Evolutionary conservation across 768 basidiomycete species (phyloP).

Genomic region (Postia placenta): DNA sequence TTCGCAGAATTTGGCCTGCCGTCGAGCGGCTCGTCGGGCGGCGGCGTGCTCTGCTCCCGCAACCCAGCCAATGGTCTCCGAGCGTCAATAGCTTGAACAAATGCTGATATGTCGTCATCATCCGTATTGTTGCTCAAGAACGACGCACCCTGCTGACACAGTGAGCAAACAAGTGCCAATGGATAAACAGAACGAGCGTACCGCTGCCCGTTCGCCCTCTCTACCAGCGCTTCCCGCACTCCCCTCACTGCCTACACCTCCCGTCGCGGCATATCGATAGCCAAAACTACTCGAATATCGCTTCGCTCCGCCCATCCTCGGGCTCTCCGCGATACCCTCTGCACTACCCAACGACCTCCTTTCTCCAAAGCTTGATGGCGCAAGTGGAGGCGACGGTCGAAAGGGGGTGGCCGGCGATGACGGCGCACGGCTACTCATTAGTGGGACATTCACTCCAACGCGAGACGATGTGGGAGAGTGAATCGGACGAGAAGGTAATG

Average conservation of each 20-base stretch:
- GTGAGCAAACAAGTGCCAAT: constrained; percentile 2
- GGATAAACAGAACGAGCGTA: constrained; percentile 1
- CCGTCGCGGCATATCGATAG: constrained; percentile 51
- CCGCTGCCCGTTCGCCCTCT: constrained; percentile 17
- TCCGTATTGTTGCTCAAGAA: constrained; percentile 48
- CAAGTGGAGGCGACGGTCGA: constrained; percentile 34
- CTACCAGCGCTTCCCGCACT: constrained; percentile 34
- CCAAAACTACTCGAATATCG: constrained; percentile 78
- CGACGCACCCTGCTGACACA: constrained; percentile 30
- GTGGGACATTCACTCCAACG: not conserved
- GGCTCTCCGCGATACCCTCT: constrained; percentile 18
- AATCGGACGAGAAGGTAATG: constrained; percentile 30
- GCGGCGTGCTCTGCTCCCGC: constrained; percentile 15
- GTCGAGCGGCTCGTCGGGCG: constrained; percentile 13
- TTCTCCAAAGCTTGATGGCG: constrained; percentile 37
- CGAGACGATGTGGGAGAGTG: constrained; percentile 36
- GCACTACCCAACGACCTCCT: constrained; percentile 32
- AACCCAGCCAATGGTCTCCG: constrained; percentile 47
- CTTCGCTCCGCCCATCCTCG: constrained; percentile 33
- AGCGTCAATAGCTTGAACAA: constrained; percentile 72
- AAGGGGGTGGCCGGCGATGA: constrained; percentile 29
- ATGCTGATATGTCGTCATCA: constrained; percentile 73
- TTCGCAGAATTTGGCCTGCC: constrained; percentile 7
- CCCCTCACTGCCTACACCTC: constrained; percentile 30
- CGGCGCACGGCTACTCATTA: constrained; percentile 15